These are phyloP conservation scores for Aspergillus incahuasiensis DNA, from an alignment of 495 filamentous ascomycete genomes.

Conservation along the genomic window DNA sequence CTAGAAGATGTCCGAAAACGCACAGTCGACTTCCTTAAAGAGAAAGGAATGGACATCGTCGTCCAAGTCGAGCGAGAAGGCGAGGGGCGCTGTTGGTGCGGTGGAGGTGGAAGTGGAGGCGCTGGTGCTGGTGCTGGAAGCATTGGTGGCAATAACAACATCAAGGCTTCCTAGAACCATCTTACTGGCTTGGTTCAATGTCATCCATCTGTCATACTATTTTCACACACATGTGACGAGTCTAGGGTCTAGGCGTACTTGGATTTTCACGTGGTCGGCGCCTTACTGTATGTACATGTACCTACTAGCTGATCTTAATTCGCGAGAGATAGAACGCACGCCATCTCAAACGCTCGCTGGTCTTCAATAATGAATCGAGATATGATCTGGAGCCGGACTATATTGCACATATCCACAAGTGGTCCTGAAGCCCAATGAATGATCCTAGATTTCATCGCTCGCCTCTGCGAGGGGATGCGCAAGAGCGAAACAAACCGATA, in stretches of 20 bases:
- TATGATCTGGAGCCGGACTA: too few relatives aligned
- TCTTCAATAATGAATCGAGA: too few relatives aligned
- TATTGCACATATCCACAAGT: too few relatives aligned
- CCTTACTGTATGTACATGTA: too few relatives aligned
- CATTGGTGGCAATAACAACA: background rate
- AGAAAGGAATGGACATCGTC: constrained; percentile 64
- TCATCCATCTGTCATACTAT: background rate
- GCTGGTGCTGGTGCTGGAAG: background rate
- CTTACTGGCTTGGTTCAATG: background rate
- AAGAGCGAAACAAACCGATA: too few relatives aligned
- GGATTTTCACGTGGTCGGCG: too few relatives aligned
- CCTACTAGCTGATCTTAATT: too few relatives aligned
- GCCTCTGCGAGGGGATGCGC: too few relatives aligned
- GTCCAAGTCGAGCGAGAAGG: constrained; percentile 75
- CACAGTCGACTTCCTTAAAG: constrained; percentile 51
- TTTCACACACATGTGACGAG: background rate
- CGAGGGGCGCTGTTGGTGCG: constrained; percentile 77
- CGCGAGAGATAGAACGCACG: too few relatives aligned
- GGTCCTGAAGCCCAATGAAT: too few relatives aligned
- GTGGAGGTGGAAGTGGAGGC: constrained; percentile 37
- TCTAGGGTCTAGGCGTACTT: background rate
- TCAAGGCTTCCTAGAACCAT: background rate
- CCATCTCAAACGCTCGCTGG: too few relatives aligned
- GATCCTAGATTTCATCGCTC: too few relatives aligned
- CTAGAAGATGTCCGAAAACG: constrained; percentile 72